A percentile compares a stretch with the other conserved stretches of the same genome.
Conservation (phyloP, 768 basidiomycete genomes). For the Mycena chlorophos region DNA sequence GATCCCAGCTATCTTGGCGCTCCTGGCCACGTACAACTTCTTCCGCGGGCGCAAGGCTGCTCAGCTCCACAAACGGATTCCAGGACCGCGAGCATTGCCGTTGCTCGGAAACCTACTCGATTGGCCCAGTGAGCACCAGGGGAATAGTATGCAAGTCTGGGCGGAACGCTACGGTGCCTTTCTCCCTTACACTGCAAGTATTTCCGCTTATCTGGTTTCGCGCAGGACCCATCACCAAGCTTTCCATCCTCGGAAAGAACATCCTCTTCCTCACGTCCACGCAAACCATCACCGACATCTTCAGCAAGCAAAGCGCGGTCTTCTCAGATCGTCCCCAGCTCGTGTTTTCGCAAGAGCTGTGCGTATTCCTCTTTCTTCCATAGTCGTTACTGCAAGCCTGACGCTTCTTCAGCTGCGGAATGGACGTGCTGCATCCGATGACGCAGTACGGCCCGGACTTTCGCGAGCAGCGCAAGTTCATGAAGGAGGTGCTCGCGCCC, state of each 20-base stretch:
- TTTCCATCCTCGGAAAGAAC: slow-evolving; percentile 1
- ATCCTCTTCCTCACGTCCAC: neutral
- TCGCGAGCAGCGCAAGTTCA: neutral
- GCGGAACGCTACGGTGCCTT: neutral
- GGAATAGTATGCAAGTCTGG: neutral
- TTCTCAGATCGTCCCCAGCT: neutral
- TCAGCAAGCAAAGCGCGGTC: neutral
- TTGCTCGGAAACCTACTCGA: neutral
- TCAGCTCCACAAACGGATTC: neutral
- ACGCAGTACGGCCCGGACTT: neutral
- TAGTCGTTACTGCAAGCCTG: neutral
- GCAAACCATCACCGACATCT: neutral
- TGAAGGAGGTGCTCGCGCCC: neutral
- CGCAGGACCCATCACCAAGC: neutral
- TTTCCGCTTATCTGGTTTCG: neutral
- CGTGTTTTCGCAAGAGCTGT: neutral
- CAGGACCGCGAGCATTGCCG: neutral
- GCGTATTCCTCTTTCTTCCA: neutral
- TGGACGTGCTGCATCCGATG: neutral
- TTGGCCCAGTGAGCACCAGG: neutral
- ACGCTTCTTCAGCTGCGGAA: neutral
- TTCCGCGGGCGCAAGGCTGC: too few relatives aligned
- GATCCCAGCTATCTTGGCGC: too few relatives aligned
- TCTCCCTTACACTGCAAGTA: neutral
- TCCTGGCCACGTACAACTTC: too few relatives aligned